A percentile compares a stretch with the other conserved stretches of the same genome.
phyloP scores from a whole-genome alignment of 306 rosid species.

The Cicer arietinum region DNA sequence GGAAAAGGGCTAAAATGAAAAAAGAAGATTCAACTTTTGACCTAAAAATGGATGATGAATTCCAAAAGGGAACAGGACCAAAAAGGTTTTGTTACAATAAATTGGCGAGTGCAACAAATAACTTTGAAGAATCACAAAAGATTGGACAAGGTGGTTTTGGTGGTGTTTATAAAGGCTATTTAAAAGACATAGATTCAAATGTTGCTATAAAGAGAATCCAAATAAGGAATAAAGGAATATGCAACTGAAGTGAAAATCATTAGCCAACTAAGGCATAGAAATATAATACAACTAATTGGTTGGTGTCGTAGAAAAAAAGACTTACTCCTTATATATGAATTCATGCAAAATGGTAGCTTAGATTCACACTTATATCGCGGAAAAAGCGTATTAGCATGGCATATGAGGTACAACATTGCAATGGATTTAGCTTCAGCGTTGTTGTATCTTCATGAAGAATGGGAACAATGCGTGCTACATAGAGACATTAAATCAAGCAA shows the following conservation, averaged over 20 bases:
- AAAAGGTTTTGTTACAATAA: conserved; percentile 24
- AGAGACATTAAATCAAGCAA: conserved; percentile 32
- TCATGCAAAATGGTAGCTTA: conserved; percentile 35
- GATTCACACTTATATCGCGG: conserved; percentile 17
- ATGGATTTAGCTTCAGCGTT: conserved; percentile 17
- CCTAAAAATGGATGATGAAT: conserved; percentile 28
- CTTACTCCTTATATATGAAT: conserved; percentile 17
- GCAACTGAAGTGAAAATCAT: conserved; percentile 35
- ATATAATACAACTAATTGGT: conserved; percentile 22
- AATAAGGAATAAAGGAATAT: conserved; percentile 32
- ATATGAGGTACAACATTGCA: not conserved
- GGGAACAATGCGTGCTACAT: conserved; percentile 33
- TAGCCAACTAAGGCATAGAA: conserved; percentile 24
- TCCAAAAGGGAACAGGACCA: conserved; percentile 24
- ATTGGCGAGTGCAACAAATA: conserved; percentile 10
- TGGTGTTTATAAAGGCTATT: conserved; percentile 26
- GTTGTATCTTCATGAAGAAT: conserved; percentile 30
- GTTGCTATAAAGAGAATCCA: conserved; percentile 20
- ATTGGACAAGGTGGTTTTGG: conserved; percentile 34
- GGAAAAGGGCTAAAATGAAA: conserved; percentile 2
- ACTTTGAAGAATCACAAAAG: conserved; percentile 4
- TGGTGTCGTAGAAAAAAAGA: conserved; percentile 30
- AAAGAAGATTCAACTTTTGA: conserved; percentile 10
- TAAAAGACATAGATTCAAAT: conserved; percentile 8
- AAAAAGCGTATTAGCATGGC: conserved; percentile 9